A percentile compares a stretch with the other conserved stretches of the same genome.
Conservation (phyloP, 495 filamentous ascomycete genomes). For the Penicillium robsamsonii region DNA sequence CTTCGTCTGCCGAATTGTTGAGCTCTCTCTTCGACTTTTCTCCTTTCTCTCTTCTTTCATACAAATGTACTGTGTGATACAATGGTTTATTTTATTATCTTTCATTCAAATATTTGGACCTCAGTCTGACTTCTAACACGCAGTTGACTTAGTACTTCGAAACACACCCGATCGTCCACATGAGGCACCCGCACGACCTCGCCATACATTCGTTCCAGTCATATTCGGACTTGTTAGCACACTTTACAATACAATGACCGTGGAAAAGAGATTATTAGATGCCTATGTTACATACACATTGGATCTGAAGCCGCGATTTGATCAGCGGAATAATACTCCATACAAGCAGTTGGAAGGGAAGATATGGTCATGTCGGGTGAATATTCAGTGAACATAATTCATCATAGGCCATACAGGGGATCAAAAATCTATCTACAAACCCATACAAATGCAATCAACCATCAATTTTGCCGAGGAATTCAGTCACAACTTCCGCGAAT, state of each 20-base stretch:
- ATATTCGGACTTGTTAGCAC: neutral
- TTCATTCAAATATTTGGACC: neutral
- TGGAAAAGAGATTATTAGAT: neutral
- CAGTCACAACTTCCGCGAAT: constrained; percentile 60
- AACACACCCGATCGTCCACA: neutral
- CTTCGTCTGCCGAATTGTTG: constrained; percentile 4
- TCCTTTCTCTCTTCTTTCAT: neutral
- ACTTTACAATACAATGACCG: neutral
- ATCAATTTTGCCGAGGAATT: constrained; percentile 46
- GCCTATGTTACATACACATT: neutral
- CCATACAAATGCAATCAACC: constrained; percentile 14
- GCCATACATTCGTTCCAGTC: too few relatives aligned
- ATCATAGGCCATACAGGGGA: neutral
- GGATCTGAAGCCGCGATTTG: neutral
- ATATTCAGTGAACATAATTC: neutral
- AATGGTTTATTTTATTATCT: neutral
- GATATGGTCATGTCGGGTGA: neutral
- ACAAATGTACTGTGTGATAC: neutral
- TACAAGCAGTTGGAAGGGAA: neutral
- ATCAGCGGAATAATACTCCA: neutral
- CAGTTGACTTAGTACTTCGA: neutral
- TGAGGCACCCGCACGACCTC: too few relatives aligned
- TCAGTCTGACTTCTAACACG: neutral
- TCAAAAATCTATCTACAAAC: neutral
- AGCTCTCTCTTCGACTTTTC: neutral